Conservation (phyloP, 192 early-diverging fungal species). For the Linderina pennispora region DNA sequence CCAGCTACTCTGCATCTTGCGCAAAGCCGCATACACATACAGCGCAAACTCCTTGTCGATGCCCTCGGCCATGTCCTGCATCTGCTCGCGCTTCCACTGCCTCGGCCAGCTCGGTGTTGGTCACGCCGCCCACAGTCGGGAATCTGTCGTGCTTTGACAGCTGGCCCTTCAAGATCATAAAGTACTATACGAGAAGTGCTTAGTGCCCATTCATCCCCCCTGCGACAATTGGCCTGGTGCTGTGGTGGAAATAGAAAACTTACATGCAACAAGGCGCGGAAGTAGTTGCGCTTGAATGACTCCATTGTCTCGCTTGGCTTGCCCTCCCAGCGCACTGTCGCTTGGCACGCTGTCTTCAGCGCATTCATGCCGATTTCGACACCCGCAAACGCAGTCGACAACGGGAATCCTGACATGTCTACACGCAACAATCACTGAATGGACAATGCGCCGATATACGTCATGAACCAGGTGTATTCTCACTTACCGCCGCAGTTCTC, state of each 20-base stretch:
- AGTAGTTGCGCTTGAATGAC: slow-evolving; percentile 63
- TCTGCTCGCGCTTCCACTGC: slow-evolving; percentile 5
- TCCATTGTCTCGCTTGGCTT: slow-evolving; percentile 50
- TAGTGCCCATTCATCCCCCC: too few species aligned
- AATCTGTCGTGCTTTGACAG: slow-evolving; percentile 29
- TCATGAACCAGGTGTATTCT: too few species aligned
- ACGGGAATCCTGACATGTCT: slow-evolving; percentile 18
- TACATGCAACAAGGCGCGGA: slow-evolving; percentile 65
- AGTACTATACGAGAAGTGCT: slow-evolving; percentile 11
- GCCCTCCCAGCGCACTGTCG: slow-evolving; percentile 66
- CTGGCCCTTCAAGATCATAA: slow-evolving; percentile 54
- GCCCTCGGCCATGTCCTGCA: slow-evolving; percentile 4
- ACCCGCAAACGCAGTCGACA: slow-evolving; percentile 6
- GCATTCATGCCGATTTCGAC: slow-evolving; percentile 53
- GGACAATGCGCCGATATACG: too few species aligned
- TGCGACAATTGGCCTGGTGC: too few species aligned
- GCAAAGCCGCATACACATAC: slow-evolving; percentile 56
- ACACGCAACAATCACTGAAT: too few species aligned
- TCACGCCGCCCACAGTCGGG: slow-evolving; percentile 57
- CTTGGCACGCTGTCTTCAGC: slow-evolving; percentile 74
- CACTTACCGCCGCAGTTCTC: slow-evolving; percentile 39
- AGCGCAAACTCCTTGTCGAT: slow-evolving; percentile 36
- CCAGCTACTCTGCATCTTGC: slow-evolving; percentile 47
- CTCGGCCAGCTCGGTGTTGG: slow-evolving; percentile 45
- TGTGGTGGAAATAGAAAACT: too few species aligned